phyloP scores from a whole-genome alignment of 139 green algal genomes.

The Chlorella sp. region DNA sequence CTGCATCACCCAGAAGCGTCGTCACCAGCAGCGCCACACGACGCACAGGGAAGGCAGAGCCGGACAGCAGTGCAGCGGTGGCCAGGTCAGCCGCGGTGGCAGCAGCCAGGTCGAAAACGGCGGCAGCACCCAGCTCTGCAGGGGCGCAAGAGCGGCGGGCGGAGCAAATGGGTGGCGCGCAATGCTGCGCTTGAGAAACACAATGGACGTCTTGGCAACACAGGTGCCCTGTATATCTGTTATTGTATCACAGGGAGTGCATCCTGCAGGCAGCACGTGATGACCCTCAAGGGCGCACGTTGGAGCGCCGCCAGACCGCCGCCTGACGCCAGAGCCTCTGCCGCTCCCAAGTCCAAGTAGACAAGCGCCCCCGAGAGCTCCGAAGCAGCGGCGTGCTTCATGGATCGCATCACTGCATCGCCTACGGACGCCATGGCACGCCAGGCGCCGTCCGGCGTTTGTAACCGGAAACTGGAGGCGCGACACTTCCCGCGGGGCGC shows the following conservation, averaged over 20 bases:
- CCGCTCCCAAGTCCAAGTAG: background rate
- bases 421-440: background rate
- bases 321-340: background rate
- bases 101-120: slow-evolving; percentile 20
- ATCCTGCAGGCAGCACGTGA: background rate
- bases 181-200: background rate
- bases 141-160: background rate
- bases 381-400: background rate
- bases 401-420: background rate
- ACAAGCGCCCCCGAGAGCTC: background rate
- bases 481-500: too few species aligned
- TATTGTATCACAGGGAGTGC: background rate
- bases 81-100: background rate
- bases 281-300: background rate
- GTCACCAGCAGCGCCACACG: slow-evolving; percentile 19
- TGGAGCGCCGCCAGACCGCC: background rate
- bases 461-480: too few species aligned
- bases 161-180: background rate
- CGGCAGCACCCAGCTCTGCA: slow-evolving; percentile 7
- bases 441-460: too few species aligned
- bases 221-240: too few species aligned
- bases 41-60: background rate
- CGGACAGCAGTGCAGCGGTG: background rate
- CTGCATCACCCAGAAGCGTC: slow-evolving; percentile 23
- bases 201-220: too few species aligned